Evolutionary conservation across 495 filamentous ascomycete genomes (phyloP).

Genomic region (Lepidopterella palustris): DNA sequence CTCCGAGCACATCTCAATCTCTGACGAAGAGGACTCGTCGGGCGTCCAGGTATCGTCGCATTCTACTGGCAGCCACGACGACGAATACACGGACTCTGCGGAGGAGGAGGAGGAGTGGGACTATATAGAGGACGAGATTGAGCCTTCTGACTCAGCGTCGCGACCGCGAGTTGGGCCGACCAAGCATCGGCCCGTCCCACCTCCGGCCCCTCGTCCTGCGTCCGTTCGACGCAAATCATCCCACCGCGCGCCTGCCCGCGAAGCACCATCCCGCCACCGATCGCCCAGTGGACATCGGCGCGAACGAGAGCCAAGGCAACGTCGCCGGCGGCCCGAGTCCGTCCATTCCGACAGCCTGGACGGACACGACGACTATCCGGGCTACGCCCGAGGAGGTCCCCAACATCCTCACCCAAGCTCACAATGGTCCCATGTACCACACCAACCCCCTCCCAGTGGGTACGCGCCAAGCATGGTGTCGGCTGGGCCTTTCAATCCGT

Average conservation of each 20-base stretch:
- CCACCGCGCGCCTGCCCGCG: slow-evolving; percentile 15
- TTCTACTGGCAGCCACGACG: slow-evolving; percentile 18
- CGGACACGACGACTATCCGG: slow-evolving; percentile 36
- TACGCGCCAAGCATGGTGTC: slow-evolving; percentile 32
- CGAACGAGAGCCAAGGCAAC: slow-evolving; percentile 23
- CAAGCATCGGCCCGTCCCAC: slow-evolving; percentile 14
- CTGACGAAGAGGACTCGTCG: slow-evolving; percentile 27
- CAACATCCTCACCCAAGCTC: slow-evolving; percentile 26
- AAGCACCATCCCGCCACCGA: slow-evolving; percentile 19
- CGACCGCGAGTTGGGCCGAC: slow-evolving; percentile 20
- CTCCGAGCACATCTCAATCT: slow-evolving; percentile 17
- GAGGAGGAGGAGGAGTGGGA: slow-evolving; percentile 28
- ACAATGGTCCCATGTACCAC: slow-evolving; percentile 24
- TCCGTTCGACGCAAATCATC: slow-evolving; percentile 30
- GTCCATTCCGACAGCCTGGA: slow-evolving; percentile 33
- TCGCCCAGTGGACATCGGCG: slow-evolving; percentile 21
- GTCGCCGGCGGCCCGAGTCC: slow-evolving; percentile 6
- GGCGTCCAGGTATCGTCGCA: slow-evolving; percentile 26
- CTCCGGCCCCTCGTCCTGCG: slow-evolving; percentile 26
- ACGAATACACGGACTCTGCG: slow-evolving; percentile 22
- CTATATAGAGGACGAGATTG: slow-evolving; percentile 36
- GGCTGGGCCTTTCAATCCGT: slow-evolving; percentile 22
- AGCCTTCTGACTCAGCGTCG: slow-evolving; percentile 38
- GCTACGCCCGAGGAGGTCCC: slow-evolving; percentile 26
- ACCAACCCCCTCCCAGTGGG: slow-evolving; percentile 26